phyloP scores from a whole-genome alignment of 2,329 filamentous ascomycete genomes.

The Fusarium irregulare region DNA sequence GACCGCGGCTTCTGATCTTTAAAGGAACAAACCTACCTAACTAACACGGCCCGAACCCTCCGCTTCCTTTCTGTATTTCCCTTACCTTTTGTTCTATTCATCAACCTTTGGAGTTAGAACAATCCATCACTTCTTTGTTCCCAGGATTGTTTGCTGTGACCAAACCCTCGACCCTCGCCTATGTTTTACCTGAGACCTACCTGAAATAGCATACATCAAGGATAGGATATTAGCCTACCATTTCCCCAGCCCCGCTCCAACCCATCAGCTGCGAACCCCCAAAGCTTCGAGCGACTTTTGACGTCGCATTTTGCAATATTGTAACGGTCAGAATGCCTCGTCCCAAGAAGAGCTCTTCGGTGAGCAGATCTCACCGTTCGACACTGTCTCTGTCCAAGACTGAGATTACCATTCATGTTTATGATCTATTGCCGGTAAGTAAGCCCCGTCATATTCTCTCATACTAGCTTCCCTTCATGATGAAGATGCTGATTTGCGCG shows the following conservation, averaged over 20 bases:
- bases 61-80: conserved; percentile 20
- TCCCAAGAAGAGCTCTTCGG: conserved; percentile 44
- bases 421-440: conserved; percentile 78
- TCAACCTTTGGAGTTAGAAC: conserved; percentile 4
- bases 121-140: conserved; percentile 11
- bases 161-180: background rate
- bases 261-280: conserved; percentile 21
- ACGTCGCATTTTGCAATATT: conserved; percentile 35
- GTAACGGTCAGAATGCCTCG: conserved; percentile 45
- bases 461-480: conserved; percentile 10
- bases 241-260: conserved; percentile 36
- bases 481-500: conserved; percentile 26
- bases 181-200: background rate
- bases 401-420: conserved; percentile 80
- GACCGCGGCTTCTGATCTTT: conserved; percentile 16
- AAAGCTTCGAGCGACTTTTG: conserved; percentile 38
- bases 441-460: background rate
- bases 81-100: conserved; percentile 19
- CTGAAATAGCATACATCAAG: conserved; percentile 17
- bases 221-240: conserved; percentile 13
- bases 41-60: conserved; percentile 24
- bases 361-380: conserved; percentile 64
- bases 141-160: background rate
- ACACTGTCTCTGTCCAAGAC: conserved; percentile 78
- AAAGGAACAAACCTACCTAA: conserved; percentile 10